Base-by-base conservation (phyloP, 2,329 filamentous ascomycete species). In the Fonsecaea erecta region DNA sequence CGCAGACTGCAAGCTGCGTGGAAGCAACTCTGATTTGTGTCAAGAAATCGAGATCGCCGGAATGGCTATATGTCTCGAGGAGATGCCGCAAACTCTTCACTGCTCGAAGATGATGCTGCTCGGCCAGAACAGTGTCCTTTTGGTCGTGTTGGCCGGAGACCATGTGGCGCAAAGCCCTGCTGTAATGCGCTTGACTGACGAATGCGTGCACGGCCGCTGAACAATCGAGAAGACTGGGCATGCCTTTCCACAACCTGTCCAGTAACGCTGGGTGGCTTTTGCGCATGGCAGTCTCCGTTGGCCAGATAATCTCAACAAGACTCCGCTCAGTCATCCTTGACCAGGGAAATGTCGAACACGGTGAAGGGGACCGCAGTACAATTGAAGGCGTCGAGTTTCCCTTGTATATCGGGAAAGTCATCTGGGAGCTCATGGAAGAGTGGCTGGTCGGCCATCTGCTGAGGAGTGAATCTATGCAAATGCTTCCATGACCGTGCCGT, bases 351-450 rank as follows among this genome's bases (percentile, higher is more conserved):
- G 2, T 58, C 37, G 14, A 46, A 32, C 8, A 37, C 55, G 21
- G 34, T 30, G 12, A 46, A 30, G 2, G 55, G 55, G 16, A 58
- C 16, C 3, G 55, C 21, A 16, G 55, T 46, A 32, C 18, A 46
- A 12, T 28, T 28, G 16, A 58, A 58, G 9, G 55, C 24, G 16
- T 58, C 55, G 55, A 58, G 37, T 58, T 58, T 7, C 55, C 55
- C 37, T 58, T 58, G 21, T 48, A 24, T 18, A 58, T 14, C 24
- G 55, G 54, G 30, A 48, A 18, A 21, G 34, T 56, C 53, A 11
- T 28, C 32, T 40, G 28, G 2, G 32, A 24, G 2, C n/a, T 40
- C 30, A 7, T 16, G n/a, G 30, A 21, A 35, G 9, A 35, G 34
- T 26, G 30, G 34, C 18, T 21, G 53, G 8, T 35, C 53, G 53